A percentile compares a stretch with the other conserved stretches of the same genome.
These are phyloP conservation scores for Litsea cubeba DNA, from an alignment of 164 flowering plant species.

Conservation along the genomic window DNA sequence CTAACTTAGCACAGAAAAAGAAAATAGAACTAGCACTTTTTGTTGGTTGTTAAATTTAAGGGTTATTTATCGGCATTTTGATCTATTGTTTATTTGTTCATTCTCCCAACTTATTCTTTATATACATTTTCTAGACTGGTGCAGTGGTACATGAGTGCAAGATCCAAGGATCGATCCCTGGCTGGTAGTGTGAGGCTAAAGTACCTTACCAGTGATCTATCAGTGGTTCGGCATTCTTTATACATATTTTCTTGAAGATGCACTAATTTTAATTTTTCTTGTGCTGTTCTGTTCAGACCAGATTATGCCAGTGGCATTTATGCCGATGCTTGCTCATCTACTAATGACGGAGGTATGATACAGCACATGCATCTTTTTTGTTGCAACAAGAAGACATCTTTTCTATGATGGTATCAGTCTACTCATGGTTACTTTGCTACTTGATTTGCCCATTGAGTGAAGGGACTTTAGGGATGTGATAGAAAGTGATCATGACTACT, in stretches of 20 bases:
- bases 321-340: constrained; percentile 19
- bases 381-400: constrained; percentile 1
- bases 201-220: no score
- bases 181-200: no score
- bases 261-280: background rate
- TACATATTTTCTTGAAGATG: background rate
- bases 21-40: background rate
- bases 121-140: no score
- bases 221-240: no score
- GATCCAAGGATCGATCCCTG: no score
- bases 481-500: background rate
- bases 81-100: background rate
- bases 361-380: background rate
- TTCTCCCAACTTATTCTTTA: background rate
- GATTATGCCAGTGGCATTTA: constrained; percentile 22
- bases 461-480: background rate
- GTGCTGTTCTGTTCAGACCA: constrained; percentile 34
- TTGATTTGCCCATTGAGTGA: background rate
- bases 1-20: background rate
- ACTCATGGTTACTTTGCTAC: background rate
- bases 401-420: background rate
- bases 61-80: background rate
- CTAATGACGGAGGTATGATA: constrained; percentile 39
- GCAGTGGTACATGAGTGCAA: no score
- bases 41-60: background rate